Evolutionary conservation across 1,284 basidiomycete species (phyloP).

Genomic region (Chondrostereum purpureum): DNA sequence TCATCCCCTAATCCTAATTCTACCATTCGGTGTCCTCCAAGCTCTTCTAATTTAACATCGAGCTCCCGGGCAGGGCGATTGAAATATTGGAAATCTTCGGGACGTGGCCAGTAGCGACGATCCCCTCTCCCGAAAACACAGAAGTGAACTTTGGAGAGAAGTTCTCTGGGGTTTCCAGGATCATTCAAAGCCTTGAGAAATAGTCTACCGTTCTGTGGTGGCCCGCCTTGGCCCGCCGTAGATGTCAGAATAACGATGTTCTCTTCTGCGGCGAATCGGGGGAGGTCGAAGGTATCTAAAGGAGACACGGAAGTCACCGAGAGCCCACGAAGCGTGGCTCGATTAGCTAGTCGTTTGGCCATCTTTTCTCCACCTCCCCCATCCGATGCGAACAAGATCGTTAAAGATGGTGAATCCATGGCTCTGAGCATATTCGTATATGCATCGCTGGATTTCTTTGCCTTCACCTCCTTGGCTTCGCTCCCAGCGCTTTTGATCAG

Average conservation of each 20-base stretch:
- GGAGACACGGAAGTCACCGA: slow-evolving; percentile 63
- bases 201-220: slow-evolving; percentile 92
- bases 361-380: slow-evolving; percentile 94
- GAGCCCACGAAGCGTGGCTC: slow-evolving; percentile 84
- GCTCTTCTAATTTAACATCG: slow-evolving; percentile 66
- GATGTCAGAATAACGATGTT: slow-evolving; percentile 89
- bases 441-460: slow-evolving; percentile 77
- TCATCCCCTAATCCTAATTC: slow-evolving; percentile 90
- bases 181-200: slow-evolving; percentile 85
- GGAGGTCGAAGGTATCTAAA: slow-evolving; percentile 75
- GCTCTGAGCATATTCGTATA: slow-evolving; percentile 83
- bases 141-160: slow-evolving; percentile 62
- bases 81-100: slow-evolving; percentile 95
- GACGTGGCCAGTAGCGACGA: slow-evolving; percentile 98
- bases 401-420: slow-evolving; percentile 85
- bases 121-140: slow-evolving; percentile 95
- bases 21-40: slow-evolving; percentile 71
- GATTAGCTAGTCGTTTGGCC: slow-evolving; percentile 80
- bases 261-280: slow-evolving; percentile 70
- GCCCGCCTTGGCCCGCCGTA: slow-evolving; percentile 98
- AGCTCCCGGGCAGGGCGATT: slow-evolving; percentile 96
- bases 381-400: slow-evolving; percentile 91
- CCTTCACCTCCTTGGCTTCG: slow-evolving; percentile 79
- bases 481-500: slow-evolving; percentile 83
- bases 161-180: slow-evolving; percentile 50